Conservation (phyloP, 2,329 filamentous ascomycete genomes). For the Coniochaeta pulveracea region DNA sequence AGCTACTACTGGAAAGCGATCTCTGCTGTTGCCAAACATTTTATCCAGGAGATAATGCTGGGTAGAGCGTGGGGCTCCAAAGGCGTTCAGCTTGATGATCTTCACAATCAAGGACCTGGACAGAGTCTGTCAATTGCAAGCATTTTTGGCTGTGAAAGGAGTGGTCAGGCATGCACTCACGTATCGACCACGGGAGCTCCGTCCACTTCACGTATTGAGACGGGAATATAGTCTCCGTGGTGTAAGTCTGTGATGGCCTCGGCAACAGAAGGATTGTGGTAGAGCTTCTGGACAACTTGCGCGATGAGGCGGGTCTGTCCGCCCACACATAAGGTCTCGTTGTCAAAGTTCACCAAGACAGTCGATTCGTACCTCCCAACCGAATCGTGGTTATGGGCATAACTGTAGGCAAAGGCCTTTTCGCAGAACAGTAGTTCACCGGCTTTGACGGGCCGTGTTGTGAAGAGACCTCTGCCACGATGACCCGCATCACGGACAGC, state of each 20-base stretch:
- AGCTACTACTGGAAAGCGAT: no score
- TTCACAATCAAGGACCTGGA: slow-evolving; percentile 31
- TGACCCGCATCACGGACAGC: slow-evolving; percentile 25
- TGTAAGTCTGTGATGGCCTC: slow-evolving; percentile 23
- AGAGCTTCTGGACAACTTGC: slow-evolving; percentile 31
- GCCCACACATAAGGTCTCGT: slow-evolving; percentile 20
- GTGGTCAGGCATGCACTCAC: no score
- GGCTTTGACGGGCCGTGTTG: slow-evolving; percentile 29
- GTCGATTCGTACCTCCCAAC: no score
- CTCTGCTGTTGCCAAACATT: no score
- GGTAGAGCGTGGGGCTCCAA: slow-evolving; percentile 31
- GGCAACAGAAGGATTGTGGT: slow-evolving; percentile 23
- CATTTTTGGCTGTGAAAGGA: slow-evolving; percentile 4
- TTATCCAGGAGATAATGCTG: no score
- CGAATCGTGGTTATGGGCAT: slow-evolving; percentile 15
- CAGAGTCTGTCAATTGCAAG: neutral
- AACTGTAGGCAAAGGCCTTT: slow-evolving; percentile 37
- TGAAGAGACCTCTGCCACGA: slow-evolving; percentile 39
- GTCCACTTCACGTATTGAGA: slow-evolving; percentile 17
- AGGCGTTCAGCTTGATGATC: slow-evolving; percentile 35
- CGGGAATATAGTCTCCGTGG: slow-evolving; percentile 26
- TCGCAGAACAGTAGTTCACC: slow-evolving; percentile 44
- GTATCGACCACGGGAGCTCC: slow-evolving; percentile 30
- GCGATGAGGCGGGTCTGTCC: slow-evolving; percentile 28
- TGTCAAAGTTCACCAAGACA: slow-evolving; percentile 25